These are phyloP conservation scores for Prunus persica DNA, from an alignment of 306 rosid species.

Conservation along the genomic window Prunus_persica_NCBIv2 NC_034009.1:31591501-31592000, in stretches of 20 bases:
- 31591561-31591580: constrained; percentile 20
- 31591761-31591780: constrained; percentile 21
- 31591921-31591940: neutral
- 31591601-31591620: constrained; percentile 98
- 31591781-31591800: constrained; percentile 91
- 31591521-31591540: constrained; percentile 5
- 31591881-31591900: constrained; percentile 8
- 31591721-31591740: constrained; percentile 18
- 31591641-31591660: constrained; percentile 93
- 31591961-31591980: neutral
- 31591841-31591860: constrained; percentile 99
- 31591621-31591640: constrained; percentile 89
- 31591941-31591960: neutral
- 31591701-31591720: constrained; percentile 83
- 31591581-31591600: constrained; percentile 83
- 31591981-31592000: constrained; percentile 1
- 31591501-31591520: constrained; percentile 9
- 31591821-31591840: constrained; percentile 94
- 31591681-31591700: constrained; percentile 91
- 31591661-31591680: constrained; percentile 93
- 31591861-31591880: constrained; percentile 20
- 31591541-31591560: constrained; percentile 7
- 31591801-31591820: constrained; percentile 94
- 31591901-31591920: neutral
- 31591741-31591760: constrained; percentile 4